Percentiles rank a stretch among this genome's conserved stretches.
These are phyloP conservation scores for Ceratocystis eucalypticola DNA, from an alignment of 2,329 filamentous ascomycete genomes.

Conservation along the genomic window DNA sequence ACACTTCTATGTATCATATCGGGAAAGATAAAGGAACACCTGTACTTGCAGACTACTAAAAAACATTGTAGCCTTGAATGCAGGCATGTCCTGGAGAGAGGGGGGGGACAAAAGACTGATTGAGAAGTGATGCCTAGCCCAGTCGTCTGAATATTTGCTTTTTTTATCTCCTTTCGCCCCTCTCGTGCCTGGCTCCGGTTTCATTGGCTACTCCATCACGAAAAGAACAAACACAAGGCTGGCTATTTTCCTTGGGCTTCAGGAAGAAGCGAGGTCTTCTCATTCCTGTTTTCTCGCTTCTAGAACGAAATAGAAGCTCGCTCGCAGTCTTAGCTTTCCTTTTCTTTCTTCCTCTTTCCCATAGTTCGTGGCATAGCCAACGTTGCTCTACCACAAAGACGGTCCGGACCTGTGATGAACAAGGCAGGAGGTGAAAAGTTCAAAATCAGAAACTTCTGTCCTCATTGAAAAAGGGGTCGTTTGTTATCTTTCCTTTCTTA, in stretches of 20 bases:
- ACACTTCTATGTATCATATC: too few relatives aligned
- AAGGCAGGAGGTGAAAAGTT: neutral
- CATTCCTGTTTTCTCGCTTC: slow-evolving; percentile 2
- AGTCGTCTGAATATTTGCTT: too few relatives aligned
- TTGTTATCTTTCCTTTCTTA: neutral
- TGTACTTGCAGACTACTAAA: too few relatives aligned
- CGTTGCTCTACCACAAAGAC: neutral
- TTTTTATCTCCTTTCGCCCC: too few relatives aligned
- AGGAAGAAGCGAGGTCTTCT: neutral
- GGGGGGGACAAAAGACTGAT: too few relatives aligned
- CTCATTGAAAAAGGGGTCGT: neutral
- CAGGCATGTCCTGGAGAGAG: too few relatives aligned
- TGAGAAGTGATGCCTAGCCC: too few relatives aligned
- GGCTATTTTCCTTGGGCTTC: neutral
- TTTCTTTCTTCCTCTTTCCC: neutral
- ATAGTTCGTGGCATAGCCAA: neutral
- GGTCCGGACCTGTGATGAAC: neutral
- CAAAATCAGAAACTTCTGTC: neutral
- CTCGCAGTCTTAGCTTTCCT: neutral
- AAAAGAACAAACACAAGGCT: too few relatives aligned
- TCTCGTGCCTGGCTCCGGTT: neutral
- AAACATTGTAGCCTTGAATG: too few relatives aligned
- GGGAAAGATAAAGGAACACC: too few relatives aligned
- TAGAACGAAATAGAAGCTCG: neutral
- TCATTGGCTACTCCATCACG: neutral